These are phyloP conservation scores for Rhodotorula sp. DNA, from an alignment of 1,284 basidiomycete species.

Conservation along the genomic window DNA sequence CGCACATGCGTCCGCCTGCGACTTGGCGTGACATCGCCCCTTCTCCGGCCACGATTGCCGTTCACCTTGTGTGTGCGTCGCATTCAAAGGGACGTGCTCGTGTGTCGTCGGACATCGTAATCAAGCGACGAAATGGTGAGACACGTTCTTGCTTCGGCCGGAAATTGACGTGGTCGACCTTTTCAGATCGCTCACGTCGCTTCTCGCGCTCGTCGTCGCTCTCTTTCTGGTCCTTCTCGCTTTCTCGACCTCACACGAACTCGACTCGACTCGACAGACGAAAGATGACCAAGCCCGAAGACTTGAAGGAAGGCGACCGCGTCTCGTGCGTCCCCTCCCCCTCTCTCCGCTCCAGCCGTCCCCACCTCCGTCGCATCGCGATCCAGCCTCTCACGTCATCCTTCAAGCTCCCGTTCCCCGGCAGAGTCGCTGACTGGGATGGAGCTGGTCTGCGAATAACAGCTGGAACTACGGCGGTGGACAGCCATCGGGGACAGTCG, in stretches of 20 bases:
- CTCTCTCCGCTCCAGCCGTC: not conserved
- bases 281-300: conserved; percentile 16
- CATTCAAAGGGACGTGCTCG: too few species aligned
- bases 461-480: conserved; percentile 27
- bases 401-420: too few species aligned
- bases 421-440: too few species aligned
- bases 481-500: conserved; percentile 23
- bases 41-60: too few species aligned
- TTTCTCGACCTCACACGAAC: not conserved
- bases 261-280: not conserved
- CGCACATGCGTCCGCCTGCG: too few species aligned
- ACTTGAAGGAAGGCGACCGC: conserved; percentile 13
- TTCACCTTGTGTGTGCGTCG: too few species aligned
- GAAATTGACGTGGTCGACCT: conserved; percentile 1
- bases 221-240: not conserved
- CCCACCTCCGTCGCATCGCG: not conserved
- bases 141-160: too few species aligned
- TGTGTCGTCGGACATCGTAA: too few species aligned
- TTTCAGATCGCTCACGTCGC: not conserved
- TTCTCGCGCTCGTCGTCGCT: not conserved
- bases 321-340: not conserved
- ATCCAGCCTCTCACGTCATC: not conserved
- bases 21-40: too few species aligned
- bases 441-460: not conserved
- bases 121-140: too few species aligned